Evolutionary conservation across 495 filamentous ascomycete genomes (phyloP).

Genomic region (Tuber aestivum): DNA sequence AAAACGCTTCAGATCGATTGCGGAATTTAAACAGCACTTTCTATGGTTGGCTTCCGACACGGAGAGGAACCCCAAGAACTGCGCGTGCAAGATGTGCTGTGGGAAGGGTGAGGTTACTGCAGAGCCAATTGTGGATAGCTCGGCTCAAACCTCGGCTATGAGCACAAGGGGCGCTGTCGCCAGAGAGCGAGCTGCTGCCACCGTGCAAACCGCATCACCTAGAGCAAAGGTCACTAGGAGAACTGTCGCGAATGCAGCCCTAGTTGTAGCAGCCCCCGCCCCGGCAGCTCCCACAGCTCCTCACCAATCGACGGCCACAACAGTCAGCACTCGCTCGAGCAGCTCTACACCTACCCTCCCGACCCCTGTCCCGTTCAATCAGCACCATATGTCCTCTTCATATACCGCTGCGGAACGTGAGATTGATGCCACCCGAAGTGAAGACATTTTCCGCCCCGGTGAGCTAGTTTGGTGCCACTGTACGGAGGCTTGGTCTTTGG

Average conservation of each 20-base stretch:
- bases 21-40: slow-evolving; percentile 58
- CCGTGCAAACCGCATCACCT: slow-evolving; percentile 13
- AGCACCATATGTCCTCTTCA: slow-evolving; percentile 16
- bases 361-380: slow-evolving; percentile 19
- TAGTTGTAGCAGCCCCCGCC: slow-evolving; percentile 13
- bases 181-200: slow-evolving; percentile 20
- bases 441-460: slow-evolving; percentile 53
- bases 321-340: background rate
- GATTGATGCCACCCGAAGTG: slow-evolving; percentile 39
- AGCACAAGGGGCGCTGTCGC: slow-evolving; percentile 18
- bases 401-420: slow-evolving; percentile 45
- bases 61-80: slow-evolving; percentile 53
- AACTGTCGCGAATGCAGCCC: slow-evolving; percentile 14
- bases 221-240: slow-evolving; percentile 18
- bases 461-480: slow-evolving; percentile 58
- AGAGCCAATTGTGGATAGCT: slow-evolving; percentile 21
- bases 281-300: slow-evolving; percentile 9
- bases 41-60: slow-evolving; percentile 55
- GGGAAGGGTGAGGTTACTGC: slow-evolving; percentile 15
- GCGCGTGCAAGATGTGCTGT: slow-evolving; percentile 52
- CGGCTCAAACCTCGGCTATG: slow-evolving; percentile 25
- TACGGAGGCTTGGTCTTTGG: slow-evolving; percentile 54
- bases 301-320: slow-evolving; percentile 2
- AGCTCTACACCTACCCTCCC: slow-evolving; percentile 14
- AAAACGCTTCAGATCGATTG: slow-evolving; percentile 56